Conservation (phyloP, 1,284 basidiomycete species). For the Malassezia yamatoensis region DNA sequence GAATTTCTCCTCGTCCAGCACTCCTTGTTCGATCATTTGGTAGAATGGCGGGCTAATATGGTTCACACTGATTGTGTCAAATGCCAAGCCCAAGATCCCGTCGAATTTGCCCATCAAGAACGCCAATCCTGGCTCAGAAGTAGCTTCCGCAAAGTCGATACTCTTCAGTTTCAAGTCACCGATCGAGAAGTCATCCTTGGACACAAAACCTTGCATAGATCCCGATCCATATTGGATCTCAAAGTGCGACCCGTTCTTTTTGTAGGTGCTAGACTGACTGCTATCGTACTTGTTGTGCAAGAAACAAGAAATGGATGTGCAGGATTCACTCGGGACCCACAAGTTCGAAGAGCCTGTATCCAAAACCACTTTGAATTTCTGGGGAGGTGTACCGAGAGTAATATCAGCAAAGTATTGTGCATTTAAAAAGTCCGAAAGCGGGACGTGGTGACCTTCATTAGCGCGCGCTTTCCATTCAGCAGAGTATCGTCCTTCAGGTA, state of each 20-base stretch:
- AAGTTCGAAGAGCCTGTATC: constrained; percentile 85
- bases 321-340: constrained; percentile 80
- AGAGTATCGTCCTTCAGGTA: constrained; percentile 27
- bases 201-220: constrained; percentile 92
- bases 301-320: constrained; percentile 96
- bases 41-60: constrained; percentile 90
- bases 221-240: constrained; percentile 93
- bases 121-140: constrained; percentile 88
- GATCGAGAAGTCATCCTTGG: constrained; percentile 70
- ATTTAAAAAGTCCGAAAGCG: constrained; percentile 91
- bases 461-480: constrained; percentile 41
- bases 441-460: constrained; percentile 75
- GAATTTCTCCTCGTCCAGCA: constrained; percentile 79
- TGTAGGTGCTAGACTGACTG: constrained; percentile 69
- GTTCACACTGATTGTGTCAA: constrained; percentile 93
- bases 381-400: constrained; percentile 66
- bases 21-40: constrained; percentile 73
- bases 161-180: constrained; percentile 69
- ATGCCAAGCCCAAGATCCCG: constrained; percentile 88
- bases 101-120: constrained; percentile 86
- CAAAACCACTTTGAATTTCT: constrained; percentile 64
- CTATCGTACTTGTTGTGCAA: constrained; percentile 88
- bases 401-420: constrained; percentile 95
- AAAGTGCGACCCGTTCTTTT: constrained; percentile 81
- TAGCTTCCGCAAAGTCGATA: constrained; percentile 91